phyloP scores from a whole-genome alignment of 164 flowering plant species.

The Tinospora cordifolia region DNA sequence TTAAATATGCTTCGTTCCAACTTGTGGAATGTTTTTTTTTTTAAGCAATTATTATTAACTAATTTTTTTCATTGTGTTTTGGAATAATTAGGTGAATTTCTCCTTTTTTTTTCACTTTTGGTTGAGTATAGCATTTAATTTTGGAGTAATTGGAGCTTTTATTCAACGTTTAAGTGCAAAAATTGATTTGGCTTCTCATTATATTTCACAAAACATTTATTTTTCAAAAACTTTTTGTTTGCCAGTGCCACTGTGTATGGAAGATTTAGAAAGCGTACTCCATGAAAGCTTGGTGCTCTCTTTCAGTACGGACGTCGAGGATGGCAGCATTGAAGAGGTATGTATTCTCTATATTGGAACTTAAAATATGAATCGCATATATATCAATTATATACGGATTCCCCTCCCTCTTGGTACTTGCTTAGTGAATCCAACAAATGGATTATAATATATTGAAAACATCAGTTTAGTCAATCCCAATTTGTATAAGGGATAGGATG shows the following conservation, averaged over 20 bases:
- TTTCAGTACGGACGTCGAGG: slow-evolving; percentile 34
- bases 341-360: background rate
- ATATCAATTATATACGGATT: no score
- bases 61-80: no score
- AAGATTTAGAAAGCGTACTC: slow-evolving; percentile 35
- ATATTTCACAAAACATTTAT: background rate
- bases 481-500: no score
- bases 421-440: no score
- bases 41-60: no score
- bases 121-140: background rate
- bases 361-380: no score
- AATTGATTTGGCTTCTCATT: background rate
- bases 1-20: background rate
- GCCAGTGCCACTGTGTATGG: slow-evolving; percentile 25
- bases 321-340: slow-evolving; percentile 45
- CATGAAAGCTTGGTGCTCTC: slow-evolving; percentile 29
- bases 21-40: background rate
- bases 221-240: background rate
- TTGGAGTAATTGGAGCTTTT: background rate
- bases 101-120: no score
- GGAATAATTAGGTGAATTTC: no score
- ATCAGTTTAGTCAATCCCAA: no score
- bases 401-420: no score
- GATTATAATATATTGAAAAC: no score
- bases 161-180: no score